phyloP scores from a whole-genome alignment of 768 basidiomycete genomes.

The Sporobolomyces pararoseus region DNA sequence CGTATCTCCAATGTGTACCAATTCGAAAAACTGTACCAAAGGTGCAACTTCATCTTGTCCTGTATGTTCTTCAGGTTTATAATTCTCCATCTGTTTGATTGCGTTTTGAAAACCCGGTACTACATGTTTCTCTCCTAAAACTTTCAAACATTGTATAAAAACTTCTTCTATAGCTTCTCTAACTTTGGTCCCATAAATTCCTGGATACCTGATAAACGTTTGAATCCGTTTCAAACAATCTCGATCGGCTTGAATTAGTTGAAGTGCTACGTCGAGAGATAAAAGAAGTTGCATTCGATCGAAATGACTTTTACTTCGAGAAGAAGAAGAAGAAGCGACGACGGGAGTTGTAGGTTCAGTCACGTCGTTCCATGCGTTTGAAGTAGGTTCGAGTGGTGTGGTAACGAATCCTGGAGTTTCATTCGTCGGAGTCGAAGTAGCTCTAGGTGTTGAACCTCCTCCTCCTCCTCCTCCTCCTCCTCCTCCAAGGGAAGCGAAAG shows the following conservation, averaged over 20 bases:
- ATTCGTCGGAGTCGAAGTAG: conserved; percentile 2
- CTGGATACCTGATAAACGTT: conserved; percentile 81
- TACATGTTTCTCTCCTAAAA: conserved; percentile 73
- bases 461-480: not conserved
- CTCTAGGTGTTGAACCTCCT: not conserved
- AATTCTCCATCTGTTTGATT: conserved; percentile 80
- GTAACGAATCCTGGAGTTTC: conserved; percentile 10
- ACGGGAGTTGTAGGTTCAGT: not conserved
- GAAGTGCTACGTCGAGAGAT: conserved; percentile 82
- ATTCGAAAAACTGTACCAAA: conserved; percentile 90
- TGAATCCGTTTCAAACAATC: conserved; percentile 88
- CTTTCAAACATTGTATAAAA: conserved; percentile 77
- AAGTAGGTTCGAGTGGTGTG: conserved; percentile 18
- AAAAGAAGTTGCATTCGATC: conserved; percentile 70
- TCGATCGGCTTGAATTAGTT: conserved; percentile 87
- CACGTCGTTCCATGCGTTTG: conserved; percentile 23
- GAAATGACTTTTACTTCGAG: conserved; percentile 16
- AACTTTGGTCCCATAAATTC: conserved; percentile 78
- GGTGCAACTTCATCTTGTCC: conserved; percentile 67
- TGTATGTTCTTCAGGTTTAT: conserved; percentile 75
- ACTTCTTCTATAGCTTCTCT: conserved; percentile 90
- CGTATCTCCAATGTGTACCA: conserved; percentile 94
- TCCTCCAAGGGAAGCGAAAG: conserved; percentile 38
- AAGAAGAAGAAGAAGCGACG: too few relatives aligned
- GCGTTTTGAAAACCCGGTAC: conserved; percentile 77